A percentile compares a stretch with the other conserved stretches of the same genome.
These are phyloP conservation scores for Cladosporium velox DNA, from an alignment of 2,329 filamentous ascomycete genomes.

Conservation along the genomic window DNA sequence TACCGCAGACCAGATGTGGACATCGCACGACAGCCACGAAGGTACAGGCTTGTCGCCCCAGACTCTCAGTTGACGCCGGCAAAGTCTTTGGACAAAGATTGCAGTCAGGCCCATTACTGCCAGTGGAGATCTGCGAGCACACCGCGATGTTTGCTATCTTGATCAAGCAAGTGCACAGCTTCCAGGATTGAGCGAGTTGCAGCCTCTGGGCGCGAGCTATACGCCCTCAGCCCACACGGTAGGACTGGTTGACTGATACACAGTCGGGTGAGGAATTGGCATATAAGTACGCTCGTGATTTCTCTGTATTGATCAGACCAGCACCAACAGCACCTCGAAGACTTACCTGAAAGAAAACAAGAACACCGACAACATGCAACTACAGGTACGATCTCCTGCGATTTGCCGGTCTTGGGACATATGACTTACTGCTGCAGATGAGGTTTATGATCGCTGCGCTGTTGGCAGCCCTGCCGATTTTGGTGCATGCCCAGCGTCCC, in stretches of 20 bases:
- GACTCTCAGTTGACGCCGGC: background rate
- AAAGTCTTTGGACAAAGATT: background rate
- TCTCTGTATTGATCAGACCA: background rate
- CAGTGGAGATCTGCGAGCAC: background rate
- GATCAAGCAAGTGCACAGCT: background rate
- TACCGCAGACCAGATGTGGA: background rate
- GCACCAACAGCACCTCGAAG: background rate
- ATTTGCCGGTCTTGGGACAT: background rate
- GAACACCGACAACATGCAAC: background rate
- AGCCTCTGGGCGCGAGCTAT: background rate
- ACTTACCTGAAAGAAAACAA: background rate
- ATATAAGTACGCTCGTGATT: background rate
- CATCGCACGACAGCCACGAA: background rate
- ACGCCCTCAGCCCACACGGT: background rate
- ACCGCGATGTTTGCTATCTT: background rate
- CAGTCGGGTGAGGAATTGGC: background rate
- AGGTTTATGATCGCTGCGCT: background rate
- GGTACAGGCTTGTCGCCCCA: background rate
- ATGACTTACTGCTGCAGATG: background rate
- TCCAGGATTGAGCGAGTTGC: background rate
- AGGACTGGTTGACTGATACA: background rate
- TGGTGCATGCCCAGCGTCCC: background rate
- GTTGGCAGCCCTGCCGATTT: background rate
- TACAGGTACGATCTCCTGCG: background rate
- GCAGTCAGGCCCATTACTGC: background rate